A percentile compares a stretch with the other conserved stretches of the same genome.
Conservation (phyloP, 768 basidiomycete genomes). For the Leccinum disarticulatum region DNA sequence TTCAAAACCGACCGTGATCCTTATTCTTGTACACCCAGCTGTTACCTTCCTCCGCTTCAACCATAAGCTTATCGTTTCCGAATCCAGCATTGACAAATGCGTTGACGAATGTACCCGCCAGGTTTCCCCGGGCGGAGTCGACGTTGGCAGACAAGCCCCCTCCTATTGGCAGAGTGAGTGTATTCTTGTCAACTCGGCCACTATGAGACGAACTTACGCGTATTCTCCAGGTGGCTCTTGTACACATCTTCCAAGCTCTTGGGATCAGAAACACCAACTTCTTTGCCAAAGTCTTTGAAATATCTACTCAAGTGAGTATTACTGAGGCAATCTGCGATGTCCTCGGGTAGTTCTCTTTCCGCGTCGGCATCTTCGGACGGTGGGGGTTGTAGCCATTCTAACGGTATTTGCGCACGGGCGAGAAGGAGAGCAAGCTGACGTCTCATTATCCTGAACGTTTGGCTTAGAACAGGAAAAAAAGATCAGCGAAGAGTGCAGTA, state of each 20-base stretch:
- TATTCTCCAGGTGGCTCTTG: slow-evolving; percentile 92
- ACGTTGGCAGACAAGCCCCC: slow-evolving; percentile 70
- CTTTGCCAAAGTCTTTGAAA: slow-evolving; percentile 92
- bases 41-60: slow-evolving; percentile 91
- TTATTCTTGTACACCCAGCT: slow-evolving; percentile 99
- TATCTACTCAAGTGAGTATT: slow-evolving; percentile 80
- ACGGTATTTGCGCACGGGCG: slow-evolving; percentile 86
- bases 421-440: slow-evolving; percentile 93
- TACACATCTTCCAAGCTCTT: slow-evolving; percentile 97
- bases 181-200: background rate
- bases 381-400: slow-evolving; percentile 81
- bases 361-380: slow-evolving; percentile 49
- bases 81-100: slow-evolving; percentile 99
- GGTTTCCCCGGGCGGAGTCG: slow-evolving; percentile 91
- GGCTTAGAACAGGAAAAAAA: background rate
- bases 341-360: slow-evolving; percentile 71
- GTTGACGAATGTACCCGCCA: slow-evolving; percentile 97
- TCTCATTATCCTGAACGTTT: slow-evolving; percentile 69
- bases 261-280: slow-evolving; percentile 85
- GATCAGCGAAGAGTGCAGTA: slow-evolving; percentile 12
- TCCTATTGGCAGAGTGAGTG: slow-evolving; percentile 38
- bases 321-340: slow-evolving; percentile 82
- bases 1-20: slow-evolving; percentile 73
- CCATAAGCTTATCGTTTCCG: slow-evolving; percentile 98
- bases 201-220: slow-evolving; percentile 48